A percentile compares a stretch with the other conserved stretches of the same genome.
Evolutionary conservation across 371 early-diverging fungal genomes (phyloP).

Genomic region (Enterocytospora artemiae): DNA sequence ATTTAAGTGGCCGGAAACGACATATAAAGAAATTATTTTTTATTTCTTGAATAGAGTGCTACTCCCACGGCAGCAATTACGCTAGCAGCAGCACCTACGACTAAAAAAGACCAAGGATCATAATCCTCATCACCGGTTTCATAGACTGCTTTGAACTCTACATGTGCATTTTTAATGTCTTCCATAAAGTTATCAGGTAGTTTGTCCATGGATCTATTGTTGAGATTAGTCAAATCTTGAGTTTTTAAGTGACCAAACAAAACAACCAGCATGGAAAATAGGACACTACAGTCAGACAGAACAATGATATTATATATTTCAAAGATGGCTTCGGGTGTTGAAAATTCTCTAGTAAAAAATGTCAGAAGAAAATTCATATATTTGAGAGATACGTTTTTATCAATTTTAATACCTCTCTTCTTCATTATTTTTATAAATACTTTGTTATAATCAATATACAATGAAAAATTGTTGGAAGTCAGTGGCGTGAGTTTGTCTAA

Average conservation of each 20-base stretch:
- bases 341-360: constrained; percentile 39
- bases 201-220: constrained; percentile 8
- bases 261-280: constrained; percentile 36
- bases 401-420: constrained; percentile 27
- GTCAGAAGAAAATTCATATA: constrained; percentile 35
- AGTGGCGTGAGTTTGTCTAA: constrained; percentile 37
- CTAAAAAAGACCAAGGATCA: neutral
- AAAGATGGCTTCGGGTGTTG: constrained; percentile 34
- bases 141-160: constrained; percentile 33
- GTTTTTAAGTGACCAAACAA: constrained; percentile 28
- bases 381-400: neutral
- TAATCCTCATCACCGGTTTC: constrained; percentile 10
- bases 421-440: constrained; percentile 51
- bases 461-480: constrained; percentile 34
- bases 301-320: constrained; percentile 42
- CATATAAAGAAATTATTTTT: too few species aligned
- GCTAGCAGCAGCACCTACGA: constrained; percentile 24
- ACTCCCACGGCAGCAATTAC: constrained; percentile 30
- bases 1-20: too few species aligned
- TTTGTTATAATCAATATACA: constrained; percentile 33
- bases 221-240: neutral
- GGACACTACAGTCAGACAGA: constrained; percentile 21
- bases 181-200: constrained; percentile 22
- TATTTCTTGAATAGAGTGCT: too few species aligned
- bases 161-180: constrained; percentile 17